These are phyloP conservation scores for Anastatica hierochuntica DNA, from an alignment of 345 rosid species.

Conservation along the genomic window DNA sequence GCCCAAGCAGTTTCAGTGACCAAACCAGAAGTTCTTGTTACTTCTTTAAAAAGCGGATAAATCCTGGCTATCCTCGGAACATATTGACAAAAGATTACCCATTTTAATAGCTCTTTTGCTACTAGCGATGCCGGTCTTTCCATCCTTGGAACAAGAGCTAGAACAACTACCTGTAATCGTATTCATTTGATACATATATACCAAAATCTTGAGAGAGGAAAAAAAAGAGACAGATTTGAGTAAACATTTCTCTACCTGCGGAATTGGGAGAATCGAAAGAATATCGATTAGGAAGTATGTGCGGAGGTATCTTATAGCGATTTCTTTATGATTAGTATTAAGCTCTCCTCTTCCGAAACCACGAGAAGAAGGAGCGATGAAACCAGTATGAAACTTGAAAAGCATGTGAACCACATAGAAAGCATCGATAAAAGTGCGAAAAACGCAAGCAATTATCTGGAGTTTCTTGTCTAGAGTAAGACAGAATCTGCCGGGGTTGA, in stretches of 20 bases:
- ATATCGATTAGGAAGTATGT: conserved; percentile 25
- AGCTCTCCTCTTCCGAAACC: conserved; percentile 35
- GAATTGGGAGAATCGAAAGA: conserved; percentile 32
- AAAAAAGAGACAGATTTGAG: too few species aligned
- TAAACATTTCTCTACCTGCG: conserved; percentile 19
- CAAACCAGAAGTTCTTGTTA: conserved; percentile 32
- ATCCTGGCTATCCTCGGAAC: conserved; percentile 27
- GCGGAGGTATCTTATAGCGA: conserved; percentile 25
- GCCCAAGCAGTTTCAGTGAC: conserved; percentile 33
- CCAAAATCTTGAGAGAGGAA: not conserved
- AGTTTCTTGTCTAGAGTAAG: conserved; percentile 21
- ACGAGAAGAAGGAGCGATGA: conserved; percentile 28
- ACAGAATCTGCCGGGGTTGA: conserved; percentile 10
- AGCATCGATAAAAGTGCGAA: conserved; percentile 27
- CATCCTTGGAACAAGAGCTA: conserved; percentile 25
- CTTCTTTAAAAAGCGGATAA: conserved; percentile 25
- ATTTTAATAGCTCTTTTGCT: conserved; percentile 29
- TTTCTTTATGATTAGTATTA: not conserved
- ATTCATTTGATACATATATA: not conserved
- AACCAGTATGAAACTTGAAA: conserved; percentile 28
- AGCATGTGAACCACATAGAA: conserved; percentile 27
- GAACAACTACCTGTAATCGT: conserved; percentile 23
- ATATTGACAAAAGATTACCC: conserved; percentile 27
- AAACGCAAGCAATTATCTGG: conserved; percentile 18
- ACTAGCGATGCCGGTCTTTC: conserved; percentile 9